Evolutionary conservation across 495 filamentous ascomycete species (phyloP), one percentile per base, ranked within the genome.

Genomic region (Penicillium egyptiacum): DNA sequence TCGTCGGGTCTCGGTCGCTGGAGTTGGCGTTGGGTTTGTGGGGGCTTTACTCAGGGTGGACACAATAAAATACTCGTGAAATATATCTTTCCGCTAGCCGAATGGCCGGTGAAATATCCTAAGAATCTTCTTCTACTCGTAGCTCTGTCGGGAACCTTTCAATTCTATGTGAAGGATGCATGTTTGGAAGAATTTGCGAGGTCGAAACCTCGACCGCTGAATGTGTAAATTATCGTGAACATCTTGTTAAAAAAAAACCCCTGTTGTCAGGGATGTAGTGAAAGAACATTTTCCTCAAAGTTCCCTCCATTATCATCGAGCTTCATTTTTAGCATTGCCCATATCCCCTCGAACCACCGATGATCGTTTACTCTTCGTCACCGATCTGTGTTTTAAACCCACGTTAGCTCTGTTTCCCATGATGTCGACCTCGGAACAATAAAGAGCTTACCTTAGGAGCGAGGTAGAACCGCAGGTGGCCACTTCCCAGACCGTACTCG

Each of bases 381-480:
- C 92, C 92, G 71, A 97, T 93, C 89, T 93, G 61, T 26, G 51
- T 26, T 20, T 14, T 37, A 12, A 42, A 17, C 49, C 39, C 30
- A 58, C 35, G 46, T 64, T 58, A 57, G 52, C 48, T 43, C 25
- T 16, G 35, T 7, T 37, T 31, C 16, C 7, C 46, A 19, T 19
- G 12, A 20, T 12, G 16, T 44, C 33, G 22, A 11, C 51, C 33
- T 20, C 14, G 49, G 22, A 50, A 40, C 12, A 22, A 23, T 22
- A 3, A n/a, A 28, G 46, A n/a, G 74, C 81, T 45, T 75, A 91
- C 89, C 92, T 99, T 99, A 50, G 94, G 94, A 62, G 94, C 94
- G 52, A 99, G 85, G 75, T 97, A 99, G 85, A 97, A 99, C 60
- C 95, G 81, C 69, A 98, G 75, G 71, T 90, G 92, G 71, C 93